Evolutionary conservation across 495 filamentous ascomycete species (phyloP).

Genomic region (Mycothermus thermophilus): DNA sequence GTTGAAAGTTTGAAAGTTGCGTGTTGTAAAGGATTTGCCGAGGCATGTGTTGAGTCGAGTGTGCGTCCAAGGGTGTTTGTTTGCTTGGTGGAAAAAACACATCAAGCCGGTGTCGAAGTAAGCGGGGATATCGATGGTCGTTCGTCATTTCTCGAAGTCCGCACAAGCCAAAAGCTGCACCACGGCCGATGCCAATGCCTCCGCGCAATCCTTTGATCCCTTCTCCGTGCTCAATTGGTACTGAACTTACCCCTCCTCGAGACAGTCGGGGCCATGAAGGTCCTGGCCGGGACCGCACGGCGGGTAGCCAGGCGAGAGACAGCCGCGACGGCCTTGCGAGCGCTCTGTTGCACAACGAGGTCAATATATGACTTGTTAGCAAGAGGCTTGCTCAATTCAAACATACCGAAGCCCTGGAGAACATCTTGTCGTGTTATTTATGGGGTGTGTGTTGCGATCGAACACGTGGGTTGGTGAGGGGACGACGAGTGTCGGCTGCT

Average conservation of each 20-base stretch:
- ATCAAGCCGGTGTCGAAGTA: too few species aligned
- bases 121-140: too few species aligned
- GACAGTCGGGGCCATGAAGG: constrained; percentile 66
- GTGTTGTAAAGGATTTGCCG: too few species aligned
- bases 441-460: constrained; percentile 17
- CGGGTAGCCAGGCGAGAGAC: constrained; percentile 58
- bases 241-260: constrained; percentile 52
- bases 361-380: background rate
- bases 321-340: constrained; percentile 56
- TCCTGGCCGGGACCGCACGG: constrained; percentile 57
- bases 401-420: constrained; percentile 55
- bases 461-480: constrained; percentile 10
- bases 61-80: too few species aligned
- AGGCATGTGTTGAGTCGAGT: too few species aligned
- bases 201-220: too few species aligned
- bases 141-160: too few species aligned
- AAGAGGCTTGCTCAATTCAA: constrained; percentile 4
- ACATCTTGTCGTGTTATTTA: constrained; percentile 51
- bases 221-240: too few species aligned
- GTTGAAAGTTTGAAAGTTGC: too few species aligned
- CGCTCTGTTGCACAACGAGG: constrained; percentile 32
- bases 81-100: too few species aligned
- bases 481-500: constrained; percentile 13
- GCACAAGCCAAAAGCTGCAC: too few species aligned
- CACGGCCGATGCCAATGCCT: too few species aligned